These are phyloP conservation scores for Diaporthe batatas DNA, from an alignment of 2,329 filamentous ascomycete species.

Conservation along the genomic window DNA sequence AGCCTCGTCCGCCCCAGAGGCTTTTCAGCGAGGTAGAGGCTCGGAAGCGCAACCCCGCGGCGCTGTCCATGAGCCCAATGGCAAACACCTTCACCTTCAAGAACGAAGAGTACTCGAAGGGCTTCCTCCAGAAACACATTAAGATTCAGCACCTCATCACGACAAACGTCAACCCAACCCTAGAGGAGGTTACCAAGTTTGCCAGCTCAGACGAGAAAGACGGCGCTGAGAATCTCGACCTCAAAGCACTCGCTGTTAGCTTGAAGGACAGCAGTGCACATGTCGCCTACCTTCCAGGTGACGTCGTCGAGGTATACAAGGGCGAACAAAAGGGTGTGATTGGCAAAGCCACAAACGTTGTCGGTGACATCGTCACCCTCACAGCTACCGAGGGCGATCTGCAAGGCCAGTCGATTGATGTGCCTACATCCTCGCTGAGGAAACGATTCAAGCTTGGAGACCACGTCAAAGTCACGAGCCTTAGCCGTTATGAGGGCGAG, in stretches of 20 bases:
- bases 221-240: conserved; percentile 92
- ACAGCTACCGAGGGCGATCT: conserved; percentile 86
- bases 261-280: conserved; percentile 86
- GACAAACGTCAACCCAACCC: conserved; percentile 90
- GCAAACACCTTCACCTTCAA: conserved; percentile 88
- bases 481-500: conserved; percentile 93
- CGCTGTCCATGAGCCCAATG: conserved; percentile 76
- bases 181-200: conserved; percentile 97
- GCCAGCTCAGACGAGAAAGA: conserved; percentile 84
- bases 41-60: conserved; percentile 82
- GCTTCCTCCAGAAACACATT: conserved; percentile 93
- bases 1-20: conserved; percentile 83
- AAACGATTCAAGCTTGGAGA: conserved; percentile 95
- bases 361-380: conserved; percentile 92
- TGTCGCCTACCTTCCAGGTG: conserved; percentile 89
- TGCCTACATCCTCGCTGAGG: conserved; percentile 89
- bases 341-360: conserved; percentile 87
- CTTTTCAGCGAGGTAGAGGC: conserved; percentile 95
- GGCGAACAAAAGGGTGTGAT: conserved; percentile 94
- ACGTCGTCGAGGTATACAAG: conserved; percentile 95
- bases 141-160: conserved; percentile 88
- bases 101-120: conserved; percentile 90
- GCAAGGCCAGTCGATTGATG: conserved; percentile 87
- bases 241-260: conserved; percentile 90
- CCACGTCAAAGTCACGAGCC: conserved; percentile 98